These are phyloP conservation scores for Coemansia biformis DNA, from an alignment of 192 early-diverging fungal species.

Conservation along the genomic window DNA sequence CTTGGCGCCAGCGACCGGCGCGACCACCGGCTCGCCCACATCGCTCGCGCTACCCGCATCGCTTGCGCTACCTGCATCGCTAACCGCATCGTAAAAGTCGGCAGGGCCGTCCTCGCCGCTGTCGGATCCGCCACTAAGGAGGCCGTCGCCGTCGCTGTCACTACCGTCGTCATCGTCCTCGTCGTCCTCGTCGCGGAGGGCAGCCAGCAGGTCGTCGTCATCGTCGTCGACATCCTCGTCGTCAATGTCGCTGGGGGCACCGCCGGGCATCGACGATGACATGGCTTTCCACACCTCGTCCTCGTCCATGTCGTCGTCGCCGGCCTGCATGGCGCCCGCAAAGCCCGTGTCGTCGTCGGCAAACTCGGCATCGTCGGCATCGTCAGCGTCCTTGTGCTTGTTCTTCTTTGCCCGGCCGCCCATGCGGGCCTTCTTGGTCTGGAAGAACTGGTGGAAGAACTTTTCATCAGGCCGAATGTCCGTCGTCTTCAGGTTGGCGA, in stretches of 20 bases:
- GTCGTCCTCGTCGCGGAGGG: conserved; percentile 39
- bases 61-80: conserved; percentile 3
- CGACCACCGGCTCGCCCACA: conserved; percentile 8
- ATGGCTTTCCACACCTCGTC: conserved; percentile 91
- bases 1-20: conserved; percentile 20
- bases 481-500: conserved; percentile 33
- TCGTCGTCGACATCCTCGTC: conserved; percentile 48
- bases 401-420: conserved; percentile 42
- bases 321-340: conserved; percentile 21
- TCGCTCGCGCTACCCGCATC: neutral
- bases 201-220: conserved; percentile 49
- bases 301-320: conserved; percentile 58
- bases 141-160: conserved; percentile 41
- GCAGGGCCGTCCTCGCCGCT: conserved; percentile 33
- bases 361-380: conserved; percentile 44
- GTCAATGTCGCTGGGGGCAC: conserved; percentile 48
- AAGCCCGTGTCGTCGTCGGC: conserved; percentile 49
- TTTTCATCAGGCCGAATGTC: conserved; percentile 29
- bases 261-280: conserved; percentile 59
- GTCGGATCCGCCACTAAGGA: neutral
- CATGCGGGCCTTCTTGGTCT: conserved; percentile 33
- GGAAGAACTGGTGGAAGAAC: conserved; percentile 45
- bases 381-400: conserved; percentile 49
- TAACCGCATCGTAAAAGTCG: conserved; percentile 23
- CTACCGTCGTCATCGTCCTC: conserved; percentile 49